Conservation (phyloP, 2,329 filamentous ascomycete genomes). For the Pseudogymnoascus sp. region DNA sequence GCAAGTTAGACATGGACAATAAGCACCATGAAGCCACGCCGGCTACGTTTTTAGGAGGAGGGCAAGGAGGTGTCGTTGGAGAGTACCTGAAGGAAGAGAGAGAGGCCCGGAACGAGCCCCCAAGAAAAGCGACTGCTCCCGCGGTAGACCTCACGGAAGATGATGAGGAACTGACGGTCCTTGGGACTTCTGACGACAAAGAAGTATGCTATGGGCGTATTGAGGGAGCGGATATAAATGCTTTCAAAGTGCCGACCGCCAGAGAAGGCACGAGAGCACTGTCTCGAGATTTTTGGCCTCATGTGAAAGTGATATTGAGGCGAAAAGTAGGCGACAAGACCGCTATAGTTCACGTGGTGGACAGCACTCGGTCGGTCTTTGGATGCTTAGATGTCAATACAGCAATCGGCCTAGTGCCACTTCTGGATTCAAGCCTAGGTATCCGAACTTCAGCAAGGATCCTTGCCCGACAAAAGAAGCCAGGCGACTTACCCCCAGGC, state of each 20-base stretch:
- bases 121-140: slow-evolving; percentile 24
- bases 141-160: slow-evolving; percentile 34
- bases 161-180: slow-evolving; percentile 51
- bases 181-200: slow-evolving; percentile 55
- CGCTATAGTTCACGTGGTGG: slow-evolving; percentile 62
- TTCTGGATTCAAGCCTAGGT: slow-evolving; percentile 61
- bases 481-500: slow-evolving; percentile 55
- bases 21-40: not conserved
- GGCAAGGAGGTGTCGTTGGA: slow-evolving; percentile 53
- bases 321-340: slow-evolving; percentile 48
- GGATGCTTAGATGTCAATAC: slow-evolving; percentile 66
- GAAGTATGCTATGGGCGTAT: slow-evolving; percentile 78
- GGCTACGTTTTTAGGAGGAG: slow-evolving; percentile 36
- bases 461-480: slow-evolving; percentile 54
- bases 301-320: slow-evolving; percentile 65
- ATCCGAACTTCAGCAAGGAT: slow-evolving; percentile 69
- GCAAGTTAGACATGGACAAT: slow-evolving; percentile 42
- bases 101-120: slow-evolving; percentile 35
- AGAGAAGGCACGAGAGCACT: slow-evolving; percentile 56
- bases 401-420: slow-evolving; percentile 58
- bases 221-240: slow-evolving; percentile 58
- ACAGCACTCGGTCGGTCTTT: slow-evolving; percentile 64
- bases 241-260: slow-evolving; percentile 59
- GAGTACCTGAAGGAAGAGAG: slow-evolving; percentile 58
- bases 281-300: slow-evolving; percentile 56